Conservation (phyloP, 352 stramenopile genomes). For the Globisporangium polare region DNA sequence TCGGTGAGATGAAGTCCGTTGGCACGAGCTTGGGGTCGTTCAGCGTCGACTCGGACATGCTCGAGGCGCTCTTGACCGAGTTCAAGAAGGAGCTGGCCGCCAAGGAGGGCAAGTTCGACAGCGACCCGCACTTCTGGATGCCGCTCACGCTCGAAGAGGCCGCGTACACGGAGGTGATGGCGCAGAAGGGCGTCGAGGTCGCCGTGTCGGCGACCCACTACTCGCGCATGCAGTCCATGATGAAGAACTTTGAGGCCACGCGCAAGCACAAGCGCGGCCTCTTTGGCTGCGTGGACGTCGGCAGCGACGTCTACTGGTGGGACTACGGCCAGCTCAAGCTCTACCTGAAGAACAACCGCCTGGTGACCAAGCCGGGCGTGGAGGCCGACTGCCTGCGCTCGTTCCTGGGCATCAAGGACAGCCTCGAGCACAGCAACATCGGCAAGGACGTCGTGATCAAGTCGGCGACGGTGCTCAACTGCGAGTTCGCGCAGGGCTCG, state of each 20-base stretch:
- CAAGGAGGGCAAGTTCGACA: constrained; percentile 95
- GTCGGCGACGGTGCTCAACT: constrained; percentile 75
- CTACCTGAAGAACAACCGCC: constrained; percentile 96
- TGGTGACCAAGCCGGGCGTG: constrained; percentile 87
- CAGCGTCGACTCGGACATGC: constrained; percentile 92
- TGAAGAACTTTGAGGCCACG: constrained; percentile 75
- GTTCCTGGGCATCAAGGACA: constrained; percentile 81
- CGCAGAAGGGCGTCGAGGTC: constrained; percentile 88
- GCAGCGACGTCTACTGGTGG: constrained; percentile 97
- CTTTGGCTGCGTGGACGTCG: constrained; percentile 97
- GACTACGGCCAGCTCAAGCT: constrained; percentile 98
- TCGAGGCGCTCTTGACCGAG: constrained; percentile 90
- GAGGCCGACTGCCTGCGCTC: constrained; percentile 75
- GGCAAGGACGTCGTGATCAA: constrained; percentile 53
- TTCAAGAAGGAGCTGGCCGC: constrained; percentile 87
- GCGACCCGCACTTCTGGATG: constrained; percentile 99
- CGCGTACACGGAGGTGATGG: constrained; percentile 94
- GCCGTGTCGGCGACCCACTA: constrained; percentile 80
- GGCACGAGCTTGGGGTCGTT: constrained; percentile 96
- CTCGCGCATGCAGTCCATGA: constrained; percentile 91
- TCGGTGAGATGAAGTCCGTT: constrained; percentile 94
- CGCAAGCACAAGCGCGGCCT: constrained; percentile 73
- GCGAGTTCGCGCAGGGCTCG: constrained; percentile 55
- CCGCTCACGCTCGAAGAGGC: constrained; percentile 92
- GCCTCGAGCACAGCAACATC: constrained; percentile 71